A percentile compares a stretch with the other conserved stretches of the same genome.
These are phyloP conservation scores for Saccharomyces uvarum DNA, from an alignment of 1,139 yeast species.

Conservation along the genomic window DNA sequence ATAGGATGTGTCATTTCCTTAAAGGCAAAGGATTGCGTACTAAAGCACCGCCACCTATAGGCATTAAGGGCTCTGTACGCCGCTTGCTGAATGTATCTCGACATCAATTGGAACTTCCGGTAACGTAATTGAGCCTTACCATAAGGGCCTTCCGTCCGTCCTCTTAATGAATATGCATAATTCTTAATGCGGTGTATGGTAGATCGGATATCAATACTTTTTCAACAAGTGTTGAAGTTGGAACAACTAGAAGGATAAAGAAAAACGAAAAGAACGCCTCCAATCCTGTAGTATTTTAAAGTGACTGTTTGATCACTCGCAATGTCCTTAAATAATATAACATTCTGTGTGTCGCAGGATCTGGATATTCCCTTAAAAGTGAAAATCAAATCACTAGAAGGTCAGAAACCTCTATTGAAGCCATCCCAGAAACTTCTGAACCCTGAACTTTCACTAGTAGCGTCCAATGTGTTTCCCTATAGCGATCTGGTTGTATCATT, in stretches of 20 bases:
- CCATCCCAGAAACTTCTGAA: conserved; percentile 49
- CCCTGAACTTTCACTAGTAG: conserved; percentile 44
- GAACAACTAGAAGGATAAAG: background rate
- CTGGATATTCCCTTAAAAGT: conserved; percentile 49
- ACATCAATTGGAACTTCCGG: background rate
- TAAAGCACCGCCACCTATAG: background rate
- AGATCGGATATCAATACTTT: background rate
- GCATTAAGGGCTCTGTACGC: background rate
- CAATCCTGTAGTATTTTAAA: background rate
- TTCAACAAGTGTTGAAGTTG: background rate
- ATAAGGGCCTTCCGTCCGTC: background rate
- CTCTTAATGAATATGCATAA: background rate
- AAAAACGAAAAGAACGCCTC: background rate
- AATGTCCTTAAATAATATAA: conserved; percentile 43
- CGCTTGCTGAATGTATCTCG: background rate
- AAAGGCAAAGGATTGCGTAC: background rate
- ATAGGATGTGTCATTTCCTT: conserved; percentile 20
- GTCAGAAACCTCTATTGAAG: conserved; percentile 40
- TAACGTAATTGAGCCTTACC: background rate
- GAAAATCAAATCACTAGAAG: conserved; percentile 43
- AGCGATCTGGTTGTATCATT: conserved; percentile 61
- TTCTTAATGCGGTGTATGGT: background rate
- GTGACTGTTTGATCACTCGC: background rate
- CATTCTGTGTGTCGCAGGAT: conserved; percentile 74
- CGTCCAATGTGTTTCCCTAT: conserved; percentile 43